A percentile compares a stretch with the other conserved stretches of the same genome.
Evolutionary conservation across 2,329 filamentous ascomycete genomes (phyloP).

Genomic region (Sclerotinia borealis): DNA sequence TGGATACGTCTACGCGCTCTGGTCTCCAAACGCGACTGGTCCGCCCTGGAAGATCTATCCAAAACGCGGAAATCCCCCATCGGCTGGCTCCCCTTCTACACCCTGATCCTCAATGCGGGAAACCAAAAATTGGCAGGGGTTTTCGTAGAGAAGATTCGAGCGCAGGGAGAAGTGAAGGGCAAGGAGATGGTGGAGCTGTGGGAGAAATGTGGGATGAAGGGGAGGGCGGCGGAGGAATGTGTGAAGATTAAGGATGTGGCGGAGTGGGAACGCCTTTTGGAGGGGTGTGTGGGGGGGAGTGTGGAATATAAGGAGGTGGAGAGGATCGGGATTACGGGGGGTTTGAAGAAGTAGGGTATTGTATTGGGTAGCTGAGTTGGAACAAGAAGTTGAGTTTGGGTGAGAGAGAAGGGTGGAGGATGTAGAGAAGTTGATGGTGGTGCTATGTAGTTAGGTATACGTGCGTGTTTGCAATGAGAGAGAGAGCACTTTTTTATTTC

Average conservation of each 20-base stretch:
- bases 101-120: slow-evolving; percentile 78
- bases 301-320: slow-evolving; percentile 73
- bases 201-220: slow-evolving; percentile 86
- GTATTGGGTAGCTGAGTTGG: neutral
- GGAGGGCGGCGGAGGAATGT: slow-evolving; percentile 88
- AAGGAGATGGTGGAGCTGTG: slow-evolving; percentile 63
- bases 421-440: neutral
- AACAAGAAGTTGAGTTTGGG: no score
- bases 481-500: neutral
- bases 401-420: no score
- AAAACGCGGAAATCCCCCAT: slow-evolving; percentile 81
- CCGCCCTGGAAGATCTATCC: slow-evolving; percentile 79
- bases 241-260: slow-evolving; percentile 72
- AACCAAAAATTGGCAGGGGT: slow-evolving; percentile 80
- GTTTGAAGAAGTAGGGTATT: slow-evolving; percentile 42
- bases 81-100: slow-evolving; percentile 94
- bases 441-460: neutral
- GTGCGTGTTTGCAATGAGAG: neutral
- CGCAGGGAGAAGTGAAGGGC: slow-evolving; percentile 85
- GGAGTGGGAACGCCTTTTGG: slow-evolving; percentile 65
- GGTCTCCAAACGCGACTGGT: slow-evolving; percentile 86
- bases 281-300: slow-evolving; percentile 65
- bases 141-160: slow-evolving; percentile 97
- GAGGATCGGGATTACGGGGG: slow-evolving; percentile 54
- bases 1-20: slow-evolving; percentile 83